phyloP scores from a whole-genome alignment of 495 filamentous ascomycete species.

The Pseudevernia furfuracea region DNA sequence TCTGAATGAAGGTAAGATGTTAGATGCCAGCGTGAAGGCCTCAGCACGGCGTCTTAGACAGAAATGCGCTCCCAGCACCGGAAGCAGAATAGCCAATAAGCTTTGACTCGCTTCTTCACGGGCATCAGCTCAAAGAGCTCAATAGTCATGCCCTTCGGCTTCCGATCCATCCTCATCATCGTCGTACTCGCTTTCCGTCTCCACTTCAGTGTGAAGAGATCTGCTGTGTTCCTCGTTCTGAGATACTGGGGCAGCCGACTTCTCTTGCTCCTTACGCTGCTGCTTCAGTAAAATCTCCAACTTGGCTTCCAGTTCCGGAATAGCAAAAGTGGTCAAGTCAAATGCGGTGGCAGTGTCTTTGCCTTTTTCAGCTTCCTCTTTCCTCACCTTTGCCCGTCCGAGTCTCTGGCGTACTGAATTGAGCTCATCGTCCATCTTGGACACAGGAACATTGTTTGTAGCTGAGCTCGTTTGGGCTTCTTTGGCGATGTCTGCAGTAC shows the following conservation, averaged over 20 bases:
- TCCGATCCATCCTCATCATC: conserved; percentile 5
- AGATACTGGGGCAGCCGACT: background rate
- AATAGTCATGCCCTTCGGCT: background rate
- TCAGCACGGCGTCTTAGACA: too few species aligned
- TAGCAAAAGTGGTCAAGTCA: conserved; percentile 4
- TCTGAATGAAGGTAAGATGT: too few species aligned
- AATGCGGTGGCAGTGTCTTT: background rate
- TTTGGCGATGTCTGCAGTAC: background rate
- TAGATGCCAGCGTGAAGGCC: too few species aligned
- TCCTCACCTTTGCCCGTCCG: background rate
- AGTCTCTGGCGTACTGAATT: background rate
- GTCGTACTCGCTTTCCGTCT: conserved; percentile 2
- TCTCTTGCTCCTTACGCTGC: background rate
- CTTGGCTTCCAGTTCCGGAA: conserved; percentile 2
- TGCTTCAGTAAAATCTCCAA: background rate
- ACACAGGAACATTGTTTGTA: background rate
- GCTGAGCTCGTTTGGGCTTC: conserved; percentile 3
- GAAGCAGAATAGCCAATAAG: too few species aligned
- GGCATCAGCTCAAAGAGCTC: background rate
- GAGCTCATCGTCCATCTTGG: conserved; percentile 3
- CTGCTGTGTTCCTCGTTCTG: background rate
- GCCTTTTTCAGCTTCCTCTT: conserved; percentile 10
- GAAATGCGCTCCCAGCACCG: too few species aligned
- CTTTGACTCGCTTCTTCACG: too few species aligned
- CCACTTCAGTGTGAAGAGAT: background rate